A percentile compares a stretch with the other conserved stretches of the same genome.
Conservation (phyloP, 331 rosid species). For the Saraca asoca region DNA sequence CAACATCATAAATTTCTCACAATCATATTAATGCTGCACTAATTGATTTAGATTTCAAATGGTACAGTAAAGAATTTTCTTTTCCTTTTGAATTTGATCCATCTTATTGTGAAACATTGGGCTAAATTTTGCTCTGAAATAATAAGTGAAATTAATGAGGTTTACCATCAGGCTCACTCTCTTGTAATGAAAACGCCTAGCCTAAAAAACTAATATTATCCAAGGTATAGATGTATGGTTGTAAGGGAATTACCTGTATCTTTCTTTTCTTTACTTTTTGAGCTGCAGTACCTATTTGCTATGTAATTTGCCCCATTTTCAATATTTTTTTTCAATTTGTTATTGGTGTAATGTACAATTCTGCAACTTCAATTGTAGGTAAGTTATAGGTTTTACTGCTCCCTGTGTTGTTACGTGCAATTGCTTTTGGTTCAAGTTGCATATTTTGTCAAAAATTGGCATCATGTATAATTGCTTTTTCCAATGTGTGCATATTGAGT, state of each 20-base stretch:
- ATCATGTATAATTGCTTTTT: constrained; percentile 9
- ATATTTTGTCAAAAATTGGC: neutral
- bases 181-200: no score
- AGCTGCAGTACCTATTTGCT: neutral
- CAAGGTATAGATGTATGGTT: no score
- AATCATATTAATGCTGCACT: neutral
- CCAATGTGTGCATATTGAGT: constrained; percentile 4
- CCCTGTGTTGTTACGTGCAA: neutral
- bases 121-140: neutral
- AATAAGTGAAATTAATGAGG: no score
- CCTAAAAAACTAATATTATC: no score
- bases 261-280: no score
- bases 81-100: neutral
- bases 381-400: constrained; percentile 11
- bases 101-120: neutral
- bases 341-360: constrained; percentile 8
- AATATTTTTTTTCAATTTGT: neutral
- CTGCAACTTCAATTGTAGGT: neutral
- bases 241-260: no score
- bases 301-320: neutral
- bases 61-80: neutral
- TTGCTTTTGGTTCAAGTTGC: neutral
- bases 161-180: no score
- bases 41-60: constrained; percentile 21
- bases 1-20: constrained; percentile 2